Percentiles rank a stretch among this genome's conserved stretches.
Evolutionary conservation across 331 rosid genomes (phyloP).

Genomic region (Dryas integrifolia): DNA sequence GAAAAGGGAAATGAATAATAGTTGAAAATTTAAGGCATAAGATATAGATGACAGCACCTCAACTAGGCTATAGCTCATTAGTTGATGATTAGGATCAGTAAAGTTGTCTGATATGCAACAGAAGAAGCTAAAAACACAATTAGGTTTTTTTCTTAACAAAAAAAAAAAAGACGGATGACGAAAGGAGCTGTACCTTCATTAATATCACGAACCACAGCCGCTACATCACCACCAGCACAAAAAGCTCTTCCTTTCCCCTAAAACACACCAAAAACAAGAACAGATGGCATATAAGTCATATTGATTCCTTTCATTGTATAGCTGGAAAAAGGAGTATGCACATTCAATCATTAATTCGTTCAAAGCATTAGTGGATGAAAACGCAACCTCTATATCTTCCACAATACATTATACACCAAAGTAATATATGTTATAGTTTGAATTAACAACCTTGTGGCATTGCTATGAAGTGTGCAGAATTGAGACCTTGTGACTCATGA

Average conservation of each 20-base stretch:
- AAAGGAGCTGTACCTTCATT: conserved; percentile 39
- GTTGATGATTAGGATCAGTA: conserved; percentile 10
- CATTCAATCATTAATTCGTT: not conserved
- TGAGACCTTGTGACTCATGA: not conserved
- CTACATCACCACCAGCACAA: conserved; percentile 97
- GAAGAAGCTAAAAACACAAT: not conserved
- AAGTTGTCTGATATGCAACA: not conserved
- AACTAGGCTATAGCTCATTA: conserved; percentile 8
- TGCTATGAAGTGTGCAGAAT: not conserved
- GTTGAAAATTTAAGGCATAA: conserved; percentile 6
- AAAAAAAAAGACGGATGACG: not conserved
- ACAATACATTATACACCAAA: not conserved
- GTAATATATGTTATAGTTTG: not conserved
- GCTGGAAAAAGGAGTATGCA: not conserved
- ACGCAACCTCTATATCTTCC: conserved; percentile 1
- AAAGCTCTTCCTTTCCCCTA: conserved; percentile 96
- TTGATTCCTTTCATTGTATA: not conserved
- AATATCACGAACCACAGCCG: conserved; percentile 52
- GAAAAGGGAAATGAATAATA: conserved; percentile 5
- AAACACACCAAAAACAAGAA: conserved; percentile 2
- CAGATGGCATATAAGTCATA: not conserved
- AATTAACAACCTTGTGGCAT: not conserved
- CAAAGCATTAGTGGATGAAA: not conserved
- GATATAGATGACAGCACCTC: conserved; percentile 11
- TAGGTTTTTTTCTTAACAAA: not conserved